These are phyloP conservation scores for Talaromyces sp. DNA, from an alignment of 2,329 filamentous ascomycete genomes.

Conservation along the genomic window DNA sequence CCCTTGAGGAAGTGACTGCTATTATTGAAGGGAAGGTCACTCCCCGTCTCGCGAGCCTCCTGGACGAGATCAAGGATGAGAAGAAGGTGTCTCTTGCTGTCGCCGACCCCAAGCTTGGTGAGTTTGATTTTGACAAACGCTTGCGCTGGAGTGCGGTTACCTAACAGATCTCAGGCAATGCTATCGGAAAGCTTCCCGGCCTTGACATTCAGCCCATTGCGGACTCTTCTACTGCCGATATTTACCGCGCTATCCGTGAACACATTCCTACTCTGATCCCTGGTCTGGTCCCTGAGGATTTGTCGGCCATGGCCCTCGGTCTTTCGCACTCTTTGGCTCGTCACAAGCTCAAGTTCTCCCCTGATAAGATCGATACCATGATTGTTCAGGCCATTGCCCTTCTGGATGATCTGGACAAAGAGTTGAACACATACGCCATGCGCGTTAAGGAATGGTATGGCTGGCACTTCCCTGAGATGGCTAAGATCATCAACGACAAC, in stretches of 20 bases:
- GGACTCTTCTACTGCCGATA: slow-evolving; percentile 75
- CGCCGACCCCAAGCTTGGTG: slow-evolving; percentile 82
- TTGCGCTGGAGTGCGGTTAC: neutral
- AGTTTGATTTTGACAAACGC: slow-evolving; percentile 14
- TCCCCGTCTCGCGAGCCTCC: slow-evolving; percentile 72
- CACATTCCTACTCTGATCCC: slow-evolving; percentile 88
- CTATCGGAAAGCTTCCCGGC: slow-evolving; percentile 87
- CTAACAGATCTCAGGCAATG: slow-evolving; percentile 52
- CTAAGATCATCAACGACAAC: slow-evolving; percentile 96
- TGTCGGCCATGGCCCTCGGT: slow-evolving; percentile 92
- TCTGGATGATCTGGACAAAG: slow-evolving; percentile 95
- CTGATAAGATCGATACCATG: slow-evolving; percentile 99
- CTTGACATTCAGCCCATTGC: slow-evolving; percentile 80
- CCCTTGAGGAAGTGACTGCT: slow-evolving; percentile 83
- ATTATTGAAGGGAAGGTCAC: slow-evolving; percentile 94
- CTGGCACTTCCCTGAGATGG: slow-evolving; percentile 99
- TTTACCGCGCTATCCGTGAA: slow-evolving; percentile 91
- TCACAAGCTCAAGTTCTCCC: slow-evolving; percentile 97
- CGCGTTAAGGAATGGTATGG: slow-evolving; percentile 99
- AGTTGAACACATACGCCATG: slow-evolving; percentile 98
- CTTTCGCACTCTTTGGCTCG: slow-evolving; percentile 94
- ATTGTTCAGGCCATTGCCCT: slow-evolving; percentile 95
- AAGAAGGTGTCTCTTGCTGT: slow-evolving; percentile 95
- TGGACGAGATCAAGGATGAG: slow-evolving; percentile 91
- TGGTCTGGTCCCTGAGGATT: slow-evolving; percentile 75